Base-by-base conservation (phyloP, 192 early-diverging fungal species). In the Ambispora gerdemannii region DNA sequence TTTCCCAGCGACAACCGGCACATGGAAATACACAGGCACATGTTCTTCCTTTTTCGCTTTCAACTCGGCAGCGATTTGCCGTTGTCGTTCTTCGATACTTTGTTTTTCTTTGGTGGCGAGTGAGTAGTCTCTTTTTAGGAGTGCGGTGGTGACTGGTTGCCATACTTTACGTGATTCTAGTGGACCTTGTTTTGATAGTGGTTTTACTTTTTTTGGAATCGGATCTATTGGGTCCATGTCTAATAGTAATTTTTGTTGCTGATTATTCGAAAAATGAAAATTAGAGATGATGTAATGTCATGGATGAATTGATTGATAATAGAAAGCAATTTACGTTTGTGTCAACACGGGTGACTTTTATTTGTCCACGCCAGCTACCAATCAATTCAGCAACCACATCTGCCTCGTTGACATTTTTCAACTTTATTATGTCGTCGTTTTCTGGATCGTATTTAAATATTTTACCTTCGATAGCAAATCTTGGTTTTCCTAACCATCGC, bases 61-160 rank as follows among this genome's bases (percentile, higher is more conserved):
- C 63, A 74, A 67, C 51, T 77, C 83, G 1, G 80, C 81, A 0
- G 86, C 81, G 50, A 77, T 67, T 50, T 74, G 68, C 25, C 90
- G 77, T 77, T 90, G 88, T 27, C 33, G 30, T 58, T 92, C 90
- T 76, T 92, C 90, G 73, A 92, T 84, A 2, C 50, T 72, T 22
- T 85, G 76, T 72, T 92, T 92, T 49, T 77, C 76, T 76, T 81
- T 80, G 17, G 90, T 90, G 8, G 90, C 90, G 1, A 79, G 76
- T 8, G 72, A 67, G 65, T 68, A 89, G 36, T 86, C 83, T 65
- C 86, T 83, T 28, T 75, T 74, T 3, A 82, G 68, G 72, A 92
- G 82, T 27, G 83, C 82, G 35, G 74, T 43, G 7, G 87, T 85
- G 31, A 92, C 90, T 19, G 72, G 58, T 36, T 76, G 66, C 90